Percentiles rank a stretch among this genome's conserved stretches.
Evolutionary conservation across 306 rosid species (phyloP).

Genomic region (Lotus japonicus): DNA sequence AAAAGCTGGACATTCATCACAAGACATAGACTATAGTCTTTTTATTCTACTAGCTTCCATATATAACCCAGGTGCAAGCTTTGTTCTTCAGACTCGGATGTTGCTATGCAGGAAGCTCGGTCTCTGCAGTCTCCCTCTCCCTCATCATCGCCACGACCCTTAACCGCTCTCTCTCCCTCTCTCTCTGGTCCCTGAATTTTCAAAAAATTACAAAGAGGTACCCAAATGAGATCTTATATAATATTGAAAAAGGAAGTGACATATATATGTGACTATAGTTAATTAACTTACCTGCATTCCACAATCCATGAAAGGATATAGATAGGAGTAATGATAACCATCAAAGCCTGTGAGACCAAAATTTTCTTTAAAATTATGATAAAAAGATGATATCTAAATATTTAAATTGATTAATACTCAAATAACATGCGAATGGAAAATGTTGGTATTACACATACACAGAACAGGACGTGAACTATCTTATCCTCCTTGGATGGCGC

Average conservation of each 20-base stretch:
- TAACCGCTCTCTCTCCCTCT: no score
- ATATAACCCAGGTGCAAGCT: no score
- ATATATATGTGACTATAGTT: no score
- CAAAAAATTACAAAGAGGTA: no score
- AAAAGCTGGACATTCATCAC: no score
- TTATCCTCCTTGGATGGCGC: slow-evolving; percentile 13
- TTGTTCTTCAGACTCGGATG: no score
- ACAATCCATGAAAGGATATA: slow-evolving; percentile 6
- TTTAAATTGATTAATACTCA: background rate
- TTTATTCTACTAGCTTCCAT: no score
- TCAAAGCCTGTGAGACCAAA: background rate
- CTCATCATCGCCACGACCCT: no score
- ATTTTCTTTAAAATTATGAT: background rate
- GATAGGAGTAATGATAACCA: background rate
- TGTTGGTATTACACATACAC: slow-evolving; percentile 3
- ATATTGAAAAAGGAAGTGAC: background rate
- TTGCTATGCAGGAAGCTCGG: no score
- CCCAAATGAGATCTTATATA: background rate
- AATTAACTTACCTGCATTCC: slow-evolving; percentile 13
- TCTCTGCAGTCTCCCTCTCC: no score
- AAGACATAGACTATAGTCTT: no score
- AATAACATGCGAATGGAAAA: background rate
- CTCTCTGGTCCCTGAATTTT: no score
- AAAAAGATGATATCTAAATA: background rate
- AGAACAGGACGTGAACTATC: background rate